phyloP scores from a whole-genome alignment of 140 eudicot species.

The Anethum foeniculum region DNA sequence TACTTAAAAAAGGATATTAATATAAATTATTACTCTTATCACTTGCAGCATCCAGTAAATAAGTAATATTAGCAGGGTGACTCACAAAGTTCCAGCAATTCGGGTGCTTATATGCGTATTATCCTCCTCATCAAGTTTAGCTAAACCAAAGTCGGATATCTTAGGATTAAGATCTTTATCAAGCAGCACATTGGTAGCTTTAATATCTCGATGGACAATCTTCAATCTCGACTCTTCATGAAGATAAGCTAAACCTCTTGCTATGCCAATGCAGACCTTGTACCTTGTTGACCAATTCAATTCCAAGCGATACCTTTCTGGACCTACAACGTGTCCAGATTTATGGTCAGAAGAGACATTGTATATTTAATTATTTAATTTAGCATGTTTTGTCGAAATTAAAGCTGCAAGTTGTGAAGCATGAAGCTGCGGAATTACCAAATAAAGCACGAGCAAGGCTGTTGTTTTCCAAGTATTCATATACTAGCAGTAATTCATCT shows the following conservation, averaged over 20 bases:
- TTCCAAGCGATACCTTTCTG: slow-evolving; percentile 24
- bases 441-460: slow-evolving; percentile 56
- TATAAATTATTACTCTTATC: neutral
- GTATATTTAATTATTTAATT: neutral
- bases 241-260: slow-evolving; percentile 45
- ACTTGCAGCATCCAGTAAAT: neutral
- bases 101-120: slow-evolving; percentile 48
- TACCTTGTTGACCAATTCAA: slow-evolving; percentile 49
- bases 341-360: neutral
- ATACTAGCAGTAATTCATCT: slow-evolving; percentile 38
- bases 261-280: slow-evolving; percentile 46
- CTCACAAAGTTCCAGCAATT: slow-evolving; percentile 54
- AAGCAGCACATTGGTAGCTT: slow-evolving; percentile 46
- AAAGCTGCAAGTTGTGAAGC: neutral
- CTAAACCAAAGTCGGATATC: slow-evolving; percentile 50
- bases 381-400: neutral
- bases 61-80: neutral
- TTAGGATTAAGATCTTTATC: slow-evolving; percentile 38
- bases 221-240: slow-evolving; percentile 49
- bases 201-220: slow-evolving; percentile 44
- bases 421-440: slow-evolving; percentile 24
- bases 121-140: slow-evolving; percentile 52
- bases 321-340: slow-evolving; percentile 20
- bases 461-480: slow-evolving; percentile 45
- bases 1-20: neutral